phyloP scores from a whole-genome alignment of 306 rosid genomes.

The Astragalus glycyphyllos region DNA sequence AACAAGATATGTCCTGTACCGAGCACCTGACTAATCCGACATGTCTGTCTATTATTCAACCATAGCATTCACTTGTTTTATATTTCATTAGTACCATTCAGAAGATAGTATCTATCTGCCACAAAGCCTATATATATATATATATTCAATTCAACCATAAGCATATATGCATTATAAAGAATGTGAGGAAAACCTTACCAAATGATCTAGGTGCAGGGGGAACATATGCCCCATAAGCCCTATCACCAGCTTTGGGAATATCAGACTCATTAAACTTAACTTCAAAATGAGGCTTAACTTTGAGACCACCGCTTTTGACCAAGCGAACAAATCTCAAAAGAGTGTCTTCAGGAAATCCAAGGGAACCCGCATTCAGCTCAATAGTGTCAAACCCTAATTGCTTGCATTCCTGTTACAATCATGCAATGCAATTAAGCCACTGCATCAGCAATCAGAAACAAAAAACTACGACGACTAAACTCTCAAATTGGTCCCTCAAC shows the following conservation, averaged over 20 bases:
- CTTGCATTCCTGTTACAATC: conserved; percentile 77
- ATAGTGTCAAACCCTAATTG: conserved; percentile 82
- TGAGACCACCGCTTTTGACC: conserved; percentile 80
- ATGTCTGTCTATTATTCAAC: background rate
- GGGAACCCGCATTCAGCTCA: conserved; percentile 74
- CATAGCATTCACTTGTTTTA: background rate
- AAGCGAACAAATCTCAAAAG: conserved; percentile 77
- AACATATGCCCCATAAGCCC: conserved; percentile 88
- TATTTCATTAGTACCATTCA: conserved; percentile 5
- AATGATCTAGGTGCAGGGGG: conserved; percentile 71
- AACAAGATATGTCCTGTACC: conserved; percentile 6
- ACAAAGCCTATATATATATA: conserved; percentile 1
- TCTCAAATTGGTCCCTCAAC: too few species aligned
- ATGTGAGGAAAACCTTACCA: conserved; percentile 55
- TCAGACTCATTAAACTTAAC: conserved; percentile 81
- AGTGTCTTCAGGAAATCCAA: conserved; percentile 83
- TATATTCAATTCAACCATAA: conserved; percentile 9
- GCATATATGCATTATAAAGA: too few species aligned
- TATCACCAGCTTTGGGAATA: conserved; percentile 64
- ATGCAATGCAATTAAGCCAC: background rate
- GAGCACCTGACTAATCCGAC: conserved; percentile 5
- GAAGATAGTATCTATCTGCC: background rate
- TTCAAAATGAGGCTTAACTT: conserved; percentile 78
- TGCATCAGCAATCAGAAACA: background rate
- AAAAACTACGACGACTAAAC: background rate